Evolutionary conservation across 441 rosid species (phyloP).

Genomic region (Syzygium malaccense): DNA sequence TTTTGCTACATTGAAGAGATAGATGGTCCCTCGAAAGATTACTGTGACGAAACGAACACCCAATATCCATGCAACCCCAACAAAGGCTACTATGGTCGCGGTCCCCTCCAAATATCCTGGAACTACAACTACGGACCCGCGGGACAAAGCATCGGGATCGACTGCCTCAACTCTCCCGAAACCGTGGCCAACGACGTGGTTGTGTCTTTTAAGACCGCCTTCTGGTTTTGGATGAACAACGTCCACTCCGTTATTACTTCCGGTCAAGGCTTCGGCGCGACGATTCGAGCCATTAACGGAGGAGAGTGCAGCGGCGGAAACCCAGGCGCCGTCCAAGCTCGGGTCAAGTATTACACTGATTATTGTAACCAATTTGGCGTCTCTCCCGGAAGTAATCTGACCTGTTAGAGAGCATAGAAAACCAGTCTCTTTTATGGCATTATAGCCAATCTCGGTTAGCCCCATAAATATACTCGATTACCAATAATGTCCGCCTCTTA

Average conservation of each 20-base stretch:
- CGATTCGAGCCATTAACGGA: conserved; percentile 21
- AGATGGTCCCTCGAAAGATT: conserved; percentile 26
- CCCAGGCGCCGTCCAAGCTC: conserved; percentile 1
- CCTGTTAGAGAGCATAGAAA: neutral
- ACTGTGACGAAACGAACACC: conserved; percentile 30
- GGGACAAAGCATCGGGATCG: conserved; percentile 32
- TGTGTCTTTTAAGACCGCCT: conserved; percentile 16
- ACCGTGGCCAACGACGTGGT: conserved; percentile 30
- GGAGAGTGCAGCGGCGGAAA: conserved; percentile 12
- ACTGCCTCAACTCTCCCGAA: conserved; percentile 40
- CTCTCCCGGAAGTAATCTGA: conserved; percentile 34
- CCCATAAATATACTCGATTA: neutral
- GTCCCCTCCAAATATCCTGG: conserved; percentile 59
- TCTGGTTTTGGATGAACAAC: conserved; percentile 21
- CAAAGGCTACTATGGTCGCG: conserved; percentile 50
- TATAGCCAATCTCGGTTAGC: neutral
- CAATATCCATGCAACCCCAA: conserved; percentile 49
- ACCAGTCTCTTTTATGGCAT: neutral
- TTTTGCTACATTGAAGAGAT: conserved; percentile 51
- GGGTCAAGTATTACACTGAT: conserved; percentile 8
- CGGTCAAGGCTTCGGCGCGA: conserved; percentile 16
- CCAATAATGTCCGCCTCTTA: neutral
- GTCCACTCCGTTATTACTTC: conserved; percentile 5
- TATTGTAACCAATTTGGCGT: conserved; percentile 19
- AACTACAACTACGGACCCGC: conserved; percentile 61